Percentiles rank a stretch among this genome's conserved stretches.
phyloP scores from a whole-genome alignment of 2,329 filamentous ascomycete species.

The Botrytis aclada region DNA sequence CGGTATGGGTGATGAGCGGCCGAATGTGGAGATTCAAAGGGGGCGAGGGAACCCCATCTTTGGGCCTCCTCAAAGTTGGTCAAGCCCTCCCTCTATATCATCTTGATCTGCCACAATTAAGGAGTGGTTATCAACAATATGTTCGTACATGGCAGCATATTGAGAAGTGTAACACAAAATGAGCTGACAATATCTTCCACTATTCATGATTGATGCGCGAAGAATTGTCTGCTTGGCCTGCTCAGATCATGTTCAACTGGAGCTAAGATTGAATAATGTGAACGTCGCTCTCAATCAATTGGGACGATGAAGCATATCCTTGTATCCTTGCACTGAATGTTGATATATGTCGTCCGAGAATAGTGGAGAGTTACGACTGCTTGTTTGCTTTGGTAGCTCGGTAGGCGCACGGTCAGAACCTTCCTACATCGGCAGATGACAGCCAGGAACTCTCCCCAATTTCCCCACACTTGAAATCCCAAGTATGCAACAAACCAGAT shows the following conservation, averaged over 20 bases:
- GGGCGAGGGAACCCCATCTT: too few species aligned
- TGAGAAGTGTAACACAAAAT: neutral
- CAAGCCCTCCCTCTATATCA: too few species aligned
- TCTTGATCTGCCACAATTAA: neutral
- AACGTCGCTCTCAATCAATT: neutral
- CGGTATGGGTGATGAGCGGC: neutral
- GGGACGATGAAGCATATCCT: neutral
- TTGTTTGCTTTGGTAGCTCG: neutral
- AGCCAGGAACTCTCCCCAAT: neutral
- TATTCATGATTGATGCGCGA: rapidly evolving
- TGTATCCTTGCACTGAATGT: neutral
- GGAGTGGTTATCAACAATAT: neutral
- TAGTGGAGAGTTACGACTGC: neutral
- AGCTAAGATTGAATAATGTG: neutral
- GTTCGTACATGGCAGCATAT: neutral
- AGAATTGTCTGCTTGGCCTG: neutral
- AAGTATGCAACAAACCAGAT: too few species aligned
- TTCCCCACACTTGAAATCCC: too few species aligned
- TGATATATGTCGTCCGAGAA: neutral
- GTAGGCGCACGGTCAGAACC: neutral
- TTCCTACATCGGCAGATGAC: neutral
- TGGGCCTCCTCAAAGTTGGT: too few species aligned
- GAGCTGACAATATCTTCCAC: neutral
- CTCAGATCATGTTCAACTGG: neutral
- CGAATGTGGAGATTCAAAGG: neutral